These are phyloP conservation scores for Curvularia eragrostidis DNA, from an alignment of 2,329 filamentous ascomycete genomes.

Conservation along the genomic window DNA sequence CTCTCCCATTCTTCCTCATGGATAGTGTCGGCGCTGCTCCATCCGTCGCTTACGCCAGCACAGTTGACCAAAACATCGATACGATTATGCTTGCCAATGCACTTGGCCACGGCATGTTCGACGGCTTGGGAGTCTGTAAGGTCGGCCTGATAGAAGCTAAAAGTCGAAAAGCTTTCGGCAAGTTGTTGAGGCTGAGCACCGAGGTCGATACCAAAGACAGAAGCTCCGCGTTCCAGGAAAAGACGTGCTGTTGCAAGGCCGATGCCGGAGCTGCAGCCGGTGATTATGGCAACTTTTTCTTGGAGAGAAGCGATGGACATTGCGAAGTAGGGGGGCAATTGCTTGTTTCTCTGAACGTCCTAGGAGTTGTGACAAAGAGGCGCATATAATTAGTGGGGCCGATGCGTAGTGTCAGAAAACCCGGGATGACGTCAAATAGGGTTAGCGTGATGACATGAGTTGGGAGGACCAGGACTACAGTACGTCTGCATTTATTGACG, in stretches of 20 bases:
- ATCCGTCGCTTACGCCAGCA: conserved; percentile 55
- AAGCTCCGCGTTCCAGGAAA: conserved; percentile 33
- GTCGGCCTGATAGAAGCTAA: conserved; percentile 37
- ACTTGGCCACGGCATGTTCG: conserved; percentile 33
- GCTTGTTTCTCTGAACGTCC: not conserved
- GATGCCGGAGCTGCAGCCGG: conserved; percentile 42
- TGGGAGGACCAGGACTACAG: not conserved
- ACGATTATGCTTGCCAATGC: conserved; percentile 30
- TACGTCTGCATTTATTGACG: not conserved
- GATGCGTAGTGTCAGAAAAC: conserved; percentile 11
- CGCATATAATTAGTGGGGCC: not conserved
- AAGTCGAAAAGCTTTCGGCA: conserved; percentile 22
- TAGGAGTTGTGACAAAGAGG: not conserved
- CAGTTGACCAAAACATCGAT: conserved; percentile 56
- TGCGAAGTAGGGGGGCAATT: not conserved
- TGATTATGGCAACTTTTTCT: conserved; percentile 38
- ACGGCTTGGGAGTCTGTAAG: conserved; percentile 28
- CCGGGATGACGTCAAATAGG: conserved; percentile 20
- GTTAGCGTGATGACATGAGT: conserved; percentile 9
- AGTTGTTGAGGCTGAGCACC: conserved; percentile 27
- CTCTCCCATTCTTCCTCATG: conserved; percentile 51
- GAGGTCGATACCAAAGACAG: conserved; percentile 41
- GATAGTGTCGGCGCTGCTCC: conserved; percentile 50
- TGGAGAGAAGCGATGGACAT: conserved; percentile 33
- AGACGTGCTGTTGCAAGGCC: conserved; percentile 37